phyloP scores from a whole-genome alignment of 768 basidiomycete genomes.

The Mycena pura region DNA sequence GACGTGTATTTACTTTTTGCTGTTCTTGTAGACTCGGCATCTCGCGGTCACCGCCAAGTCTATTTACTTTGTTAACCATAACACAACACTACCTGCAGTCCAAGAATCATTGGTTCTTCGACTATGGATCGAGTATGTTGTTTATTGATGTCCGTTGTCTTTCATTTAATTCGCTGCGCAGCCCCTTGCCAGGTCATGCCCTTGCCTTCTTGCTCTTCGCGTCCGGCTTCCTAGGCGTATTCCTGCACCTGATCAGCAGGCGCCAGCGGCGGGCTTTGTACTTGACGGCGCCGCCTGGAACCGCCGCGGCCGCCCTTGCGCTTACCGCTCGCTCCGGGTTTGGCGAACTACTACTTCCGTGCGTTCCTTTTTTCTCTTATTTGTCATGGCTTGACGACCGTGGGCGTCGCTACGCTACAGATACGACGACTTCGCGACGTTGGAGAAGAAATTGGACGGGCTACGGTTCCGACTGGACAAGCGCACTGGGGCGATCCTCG shows the following conservation, averaged over 20 bases:
- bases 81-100: slow-evolving; percentile 45
- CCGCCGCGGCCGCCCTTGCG: slow-evolving; percentile 61
- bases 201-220: slow-evolving; percentile 57
- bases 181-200: slow-evolving; percentile 57
- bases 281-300: slow-evolving; percentile 63
- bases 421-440: slow-evolving; percentile 54
- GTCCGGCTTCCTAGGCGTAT: slow-evolving; percentile 54
- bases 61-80: slow-evolving; percentile 60
- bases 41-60: slow-evolving; percentile 62
- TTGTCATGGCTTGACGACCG: not conserved
- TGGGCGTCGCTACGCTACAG: too few species aligned
- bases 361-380: not conserved
- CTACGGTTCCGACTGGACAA: slow-evolving; percentile 62
- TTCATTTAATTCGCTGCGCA: slow-evolving; percentile 31
- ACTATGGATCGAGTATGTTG: slow-evolving; percentile 66
- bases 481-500: slow-evolving; percentile 67
- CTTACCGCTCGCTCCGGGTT: slow-evolving; percentile 68
- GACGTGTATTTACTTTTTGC: not conserved
- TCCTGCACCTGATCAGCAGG: slow-evolving; percentile 55
- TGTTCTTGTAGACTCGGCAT: slow-evolving; percentile 55
- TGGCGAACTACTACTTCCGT: slow-evolving; percentile 62
- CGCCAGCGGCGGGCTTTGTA: slow-evolving; percentile 54
- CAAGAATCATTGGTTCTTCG: slow-evolving; percentile 53
- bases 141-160: not conserved
- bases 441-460: slow-evolving; percentile 56